Base-by-base conservation (phyloP, 305 asterid species). In the Withania somnifera region DNA sequence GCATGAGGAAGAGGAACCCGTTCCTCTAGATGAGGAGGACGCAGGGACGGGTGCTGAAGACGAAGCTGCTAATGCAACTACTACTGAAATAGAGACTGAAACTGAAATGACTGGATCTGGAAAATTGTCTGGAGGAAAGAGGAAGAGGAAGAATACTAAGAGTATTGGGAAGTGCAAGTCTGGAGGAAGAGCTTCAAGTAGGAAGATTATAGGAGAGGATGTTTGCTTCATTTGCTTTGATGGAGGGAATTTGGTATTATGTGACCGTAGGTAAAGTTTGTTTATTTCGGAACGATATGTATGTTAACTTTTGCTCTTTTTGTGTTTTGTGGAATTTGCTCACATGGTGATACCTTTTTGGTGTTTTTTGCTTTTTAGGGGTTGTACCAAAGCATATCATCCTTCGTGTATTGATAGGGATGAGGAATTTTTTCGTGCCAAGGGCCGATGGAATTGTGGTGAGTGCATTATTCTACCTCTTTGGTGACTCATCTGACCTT, bases 391-490 rank as follows among this genome's bases (percentile, higher is more conserved):
- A 90, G 99, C 97, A 10, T 97, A 97, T 86, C 99, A 97, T 88
- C 98, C 98, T 45, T 88, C 96, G 7, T 97, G 99, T 85, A 98
- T 97, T 71, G 87, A 97, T 80, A 90, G 97, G 77, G 98, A 97
- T 78, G 98, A 97, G 84, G 97, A 97, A 8, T 97, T 94, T 87
- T 97, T 97, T 88, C 90, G 82, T 86, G 86, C 98, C 7, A 96
- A 96, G 89, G 97, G 99, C 52, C 92, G 94, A 51, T 97, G 99
- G 99, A 97, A 93, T 80, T 97, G 98, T 88, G 99, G 99, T 94
- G 90, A 79, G 91, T 81, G 52, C 78, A 64, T 73, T 63, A 42
- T 61, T 77, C 68, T 28, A 53, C 51, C 75, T 81, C 77, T 9
- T 45, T 17, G 42, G 30, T 47, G 58, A 73, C 26, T 50, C 45